A percentile compares a stretch with the other conserved stretches of the same genome.
Evolutionary conservation across 352 stramenopile genomes (phyloP).

Genomic region (Peronospora destructor): DNA sequence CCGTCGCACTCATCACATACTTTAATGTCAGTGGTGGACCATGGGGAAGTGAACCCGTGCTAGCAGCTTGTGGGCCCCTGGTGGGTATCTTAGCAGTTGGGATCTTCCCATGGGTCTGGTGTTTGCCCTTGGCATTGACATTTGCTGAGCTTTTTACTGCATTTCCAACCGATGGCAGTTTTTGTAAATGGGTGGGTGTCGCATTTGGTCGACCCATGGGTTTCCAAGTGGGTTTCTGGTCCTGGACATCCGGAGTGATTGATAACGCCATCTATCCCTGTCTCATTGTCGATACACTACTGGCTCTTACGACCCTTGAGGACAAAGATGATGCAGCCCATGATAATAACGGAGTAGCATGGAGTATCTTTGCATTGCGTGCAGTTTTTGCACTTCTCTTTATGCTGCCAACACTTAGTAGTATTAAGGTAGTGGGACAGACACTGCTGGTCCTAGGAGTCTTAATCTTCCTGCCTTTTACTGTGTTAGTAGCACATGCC

Average conservation of each 20-base stretch:
- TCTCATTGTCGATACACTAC: slow-evolving; percentile 70
- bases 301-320: slow-evolving; percentile 23
- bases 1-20: slow-evolving; percentile 71
- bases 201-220: slow-evolving; percentile 78
- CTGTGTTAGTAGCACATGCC: slow-evolving; percentile 42
- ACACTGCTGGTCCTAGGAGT: slow-evolving; percentile 55
- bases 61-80: slow-evolving; percentile 55
- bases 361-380: slow-evolving; percentile 40
- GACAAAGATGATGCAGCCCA: slow-evolving; percentile 16
- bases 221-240: slow-evolving; percentile 83
- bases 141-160: slow-evolving; percentile 76
- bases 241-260: slow-evolving; percentile 73
- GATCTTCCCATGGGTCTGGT: slow-evolving; percentile 69
- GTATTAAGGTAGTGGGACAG: slow-evolving; percentile 64
- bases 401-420: slow-evolving; percentile 63
- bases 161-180: slow-evolving; percentile 75
- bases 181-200: slow-evolving; percentile 74
- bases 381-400: slow-evolving; percentile 53
- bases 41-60: slow-evolving; percentile 60
- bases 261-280: slow-evolving; percentile 84
- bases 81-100: slow-evolving; percentile 56
- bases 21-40: slow-evolving; percentile 71
- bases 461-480: slow-evolving; percentile 65
- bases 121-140: slow-evolving; percentile 55
- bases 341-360: slow-evolving; percentile 18